Percentiles rank a stretch among this genome's conserved stretches.
Evolutionary conservation across 495 filamentous ascomycete species (phyloP).

Genomic region (Podospora tetraspora): DNA sequence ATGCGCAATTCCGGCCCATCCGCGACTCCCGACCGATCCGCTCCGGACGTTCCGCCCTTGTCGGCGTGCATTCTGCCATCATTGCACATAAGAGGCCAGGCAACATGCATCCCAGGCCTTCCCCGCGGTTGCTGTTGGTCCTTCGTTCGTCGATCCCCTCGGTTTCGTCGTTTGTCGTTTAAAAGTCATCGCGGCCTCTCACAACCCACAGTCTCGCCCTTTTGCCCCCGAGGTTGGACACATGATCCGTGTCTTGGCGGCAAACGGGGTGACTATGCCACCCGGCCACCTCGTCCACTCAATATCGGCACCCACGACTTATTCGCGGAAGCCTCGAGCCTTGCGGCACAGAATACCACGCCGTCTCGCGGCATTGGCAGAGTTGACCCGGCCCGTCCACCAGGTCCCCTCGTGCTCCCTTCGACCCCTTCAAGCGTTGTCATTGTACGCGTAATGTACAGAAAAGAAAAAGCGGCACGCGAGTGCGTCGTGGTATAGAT

Average conservation of each 20-base stretch:
- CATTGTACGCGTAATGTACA: not conserved
- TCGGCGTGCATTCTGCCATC: not conserved
- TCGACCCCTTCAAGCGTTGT: not conserved
- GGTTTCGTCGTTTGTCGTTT: not conserved
- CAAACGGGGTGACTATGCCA: too few species aligned
- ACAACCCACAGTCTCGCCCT: not conserved
- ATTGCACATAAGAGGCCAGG: not conserved
- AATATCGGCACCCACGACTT: too few species aligned
- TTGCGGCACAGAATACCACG: too few species aligned
- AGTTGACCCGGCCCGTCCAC: too few species aligned
- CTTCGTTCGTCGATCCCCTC: not conserved
- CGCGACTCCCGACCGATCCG: not conserved
- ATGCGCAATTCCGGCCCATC: not conserved
- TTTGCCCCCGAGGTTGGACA: not conserved
- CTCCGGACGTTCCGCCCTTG: not conserved
- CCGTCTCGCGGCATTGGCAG: too few species aligned
- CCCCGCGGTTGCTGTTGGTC: not conserved
- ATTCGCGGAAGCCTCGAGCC: too few species aligned
- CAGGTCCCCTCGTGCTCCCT: not conserved
- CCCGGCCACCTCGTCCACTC: too few species aligned
- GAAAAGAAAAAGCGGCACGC: slow-evolving; percentile 9
- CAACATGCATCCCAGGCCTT: not conserved
- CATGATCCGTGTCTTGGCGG: not conserved
- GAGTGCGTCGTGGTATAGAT: slow-evolving; percentile 12
- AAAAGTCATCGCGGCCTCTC: not conserved